Conservation (phyloP, 2,329 filamentous ascomycete species). For the Xylaria arbuscula region DNA sequence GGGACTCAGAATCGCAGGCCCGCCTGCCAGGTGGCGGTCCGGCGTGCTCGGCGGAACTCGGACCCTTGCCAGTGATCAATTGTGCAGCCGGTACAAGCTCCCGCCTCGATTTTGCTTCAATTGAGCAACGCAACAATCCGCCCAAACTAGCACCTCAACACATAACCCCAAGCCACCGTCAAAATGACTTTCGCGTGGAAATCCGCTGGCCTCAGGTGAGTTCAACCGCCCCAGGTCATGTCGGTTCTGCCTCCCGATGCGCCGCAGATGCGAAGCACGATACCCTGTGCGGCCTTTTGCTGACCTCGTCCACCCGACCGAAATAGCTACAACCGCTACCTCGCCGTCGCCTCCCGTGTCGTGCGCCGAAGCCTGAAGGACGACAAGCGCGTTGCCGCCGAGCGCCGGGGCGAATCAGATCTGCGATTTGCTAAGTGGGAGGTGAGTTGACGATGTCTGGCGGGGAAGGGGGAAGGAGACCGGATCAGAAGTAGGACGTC, state of each 20-base stretch:
- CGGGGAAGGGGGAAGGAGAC: constrained; percentile 1
- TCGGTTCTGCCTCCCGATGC: constrained; percentile 19
- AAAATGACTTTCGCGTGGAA: constrained; percentile 99
- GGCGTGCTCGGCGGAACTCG: constrained; percentile 23
- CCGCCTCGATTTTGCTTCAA: constrained; percentile 44
- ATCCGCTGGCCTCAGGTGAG: constrained; percentile 95
- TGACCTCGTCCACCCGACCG: constrained; percentile 49
- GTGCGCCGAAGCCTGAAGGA: constrained; percentile 98
- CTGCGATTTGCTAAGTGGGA: constrained; percentile 94
- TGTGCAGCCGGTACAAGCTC: constrained; percentile 36
- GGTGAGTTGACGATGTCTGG: constrained; percentile 67
- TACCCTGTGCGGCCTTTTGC: constrained; percentile 43
- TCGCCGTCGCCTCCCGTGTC: constrained; percentile 91
- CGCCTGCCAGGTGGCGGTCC: constrained; percentile 29
- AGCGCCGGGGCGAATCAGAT: constrained; percentile 90
- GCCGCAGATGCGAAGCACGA: constrained; percentile 9
- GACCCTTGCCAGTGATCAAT: constrained; percentile 25
- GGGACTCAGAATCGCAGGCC: background rate
- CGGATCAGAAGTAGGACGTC: constrained; percentile 30
- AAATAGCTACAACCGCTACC: constrained; percentile 98
- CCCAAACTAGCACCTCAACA: constrained; percentile 45
- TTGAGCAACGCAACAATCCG: constrained; percentile 50
- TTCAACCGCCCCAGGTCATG: constrained; percentile 45
- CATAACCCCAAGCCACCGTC: constrained; percentile 57
- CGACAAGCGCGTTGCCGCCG: constrained; percentile 84